phyloP scores from a whole-genome alignment of 495 filamentous ascomycete genomes.

The Cryomyces minteri region DNA sequence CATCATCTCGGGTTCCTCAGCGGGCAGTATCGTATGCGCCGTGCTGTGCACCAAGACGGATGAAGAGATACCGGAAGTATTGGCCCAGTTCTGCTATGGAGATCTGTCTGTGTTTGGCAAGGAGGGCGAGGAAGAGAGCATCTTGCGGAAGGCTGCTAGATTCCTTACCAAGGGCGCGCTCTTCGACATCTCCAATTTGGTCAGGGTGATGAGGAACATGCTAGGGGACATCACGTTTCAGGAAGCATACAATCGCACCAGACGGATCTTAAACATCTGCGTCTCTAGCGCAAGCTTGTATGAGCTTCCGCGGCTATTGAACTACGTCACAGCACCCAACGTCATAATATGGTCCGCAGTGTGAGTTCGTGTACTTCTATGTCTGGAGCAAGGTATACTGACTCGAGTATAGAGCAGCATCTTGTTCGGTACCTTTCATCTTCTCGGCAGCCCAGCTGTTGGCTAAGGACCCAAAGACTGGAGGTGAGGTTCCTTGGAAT shows the following conservation, averaged over 20 bases:
- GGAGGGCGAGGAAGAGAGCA: slow-evolving; percentile 44
- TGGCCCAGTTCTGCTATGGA: slow-evolving; percentile 59
- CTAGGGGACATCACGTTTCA: slow-evolving; percentile 85
- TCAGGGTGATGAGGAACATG: slow-evolving; percentile 57
- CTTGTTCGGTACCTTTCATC: slow-evolving; percentile 81
- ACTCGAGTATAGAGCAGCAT: slow-evolving; percentile 42
- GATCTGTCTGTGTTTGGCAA: slow-evolving; percentile 73
- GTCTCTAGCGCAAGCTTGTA: slow-evolving; percentile 77
- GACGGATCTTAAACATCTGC: slow-evolving; percentile 79
- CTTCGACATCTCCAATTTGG: slow-evolving; percentile 66
- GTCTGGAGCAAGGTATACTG: slow-evolving; percentile 5
- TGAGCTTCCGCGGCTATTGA: slow-evolving; percentile 70
- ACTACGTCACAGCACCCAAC: slow-evolving; percentile 85
- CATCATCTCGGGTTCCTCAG: slow-evolving; percentile 86
- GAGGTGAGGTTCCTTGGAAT: slow-evolving; percentile 65
- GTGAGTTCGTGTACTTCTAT: slow-evolving; percentile 23
- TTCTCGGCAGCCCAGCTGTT: slow-evolving; percentile 60
- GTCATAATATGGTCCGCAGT: slow-evolving; percentile 96
- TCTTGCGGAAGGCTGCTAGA: slow-evolving; percentile 50
- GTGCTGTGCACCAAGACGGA: slow-evolving; percentile 75
- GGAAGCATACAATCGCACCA: slow-evolving; percentile 84
- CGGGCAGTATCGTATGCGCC: slow-evolving; percentile 82
- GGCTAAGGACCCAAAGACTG: slow-evolving; percentile 72
- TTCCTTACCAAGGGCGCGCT: slow-evolving; percentile 68
- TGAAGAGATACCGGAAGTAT: slow-evolving; percentile 57